Percentiles rank a stretch among this genome's conserved stretches.
Evolutionary conservation across 2,329 filamentous ascomycete species (phyloP).

Genomic region (Fusarium sp.): DNA sequence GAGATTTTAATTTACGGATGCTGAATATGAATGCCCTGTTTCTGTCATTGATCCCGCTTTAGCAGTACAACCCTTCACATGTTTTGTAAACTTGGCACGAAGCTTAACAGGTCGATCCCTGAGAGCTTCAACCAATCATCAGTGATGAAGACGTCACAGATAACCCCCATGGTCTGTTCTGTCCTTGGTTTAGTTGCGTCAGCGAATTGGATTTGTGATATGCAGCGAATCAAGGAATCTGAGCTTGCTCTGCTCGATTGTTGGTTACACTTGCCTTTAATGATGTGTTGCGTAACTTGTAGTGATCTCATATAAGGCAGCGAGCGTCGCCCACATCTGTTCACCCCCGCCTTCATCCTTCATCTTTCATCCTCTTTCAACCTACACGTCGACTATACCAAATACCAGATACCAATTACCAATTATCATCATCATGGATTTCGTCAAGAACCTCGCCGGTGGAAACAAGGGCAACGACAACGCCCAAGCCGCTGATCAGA

Average conservation of each 20-base stretch:
- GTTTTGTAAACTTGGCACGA: constrained; percentile 22
- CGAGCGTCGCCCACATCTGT: neutral
- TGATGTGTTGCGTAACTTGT: neutral
- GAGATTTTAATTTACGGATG: neutral
- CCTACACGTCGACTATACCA: neutral
- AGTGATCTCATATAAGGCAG: constrained; percentile 17
- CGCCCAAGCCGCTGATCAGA: constrained; percentile 42
- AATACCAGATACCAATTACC: neutral
- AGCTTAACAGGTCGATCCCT: constrained; percentile 10
- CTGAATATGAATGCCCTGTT: neutral
- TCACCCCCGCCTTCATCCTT: neutral
- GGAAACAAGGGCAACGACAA: constrained; percentile 48
- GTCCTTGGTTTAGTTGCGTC: constrained; percentile 35
- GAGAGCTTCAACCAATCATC: constrained; percentile 17
- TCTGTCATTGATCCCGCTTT: neutral
- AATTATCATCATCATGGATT: constrained; percentile 60
- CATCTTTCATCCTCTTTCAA: neutral
- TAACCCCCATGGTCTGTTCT: neutral
- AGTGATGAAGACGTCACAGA: constrained; percentile 33
- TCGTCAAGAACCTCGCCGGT: constrained; percentile 63
- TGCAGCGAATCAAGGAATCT: constrained; percentile 21
- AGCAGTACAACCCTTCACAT: neutral
- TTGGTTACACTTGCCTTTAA: neutral
- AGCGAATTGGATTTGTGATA: constrained; percentile 15
- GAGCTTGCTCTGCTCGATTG: neutral